These are phyloP conservation scores for Rugosomyces carneus DNA, from an alignment of 1,284 basidiomycete genomes.

Conservation along the genomic window DNA sequence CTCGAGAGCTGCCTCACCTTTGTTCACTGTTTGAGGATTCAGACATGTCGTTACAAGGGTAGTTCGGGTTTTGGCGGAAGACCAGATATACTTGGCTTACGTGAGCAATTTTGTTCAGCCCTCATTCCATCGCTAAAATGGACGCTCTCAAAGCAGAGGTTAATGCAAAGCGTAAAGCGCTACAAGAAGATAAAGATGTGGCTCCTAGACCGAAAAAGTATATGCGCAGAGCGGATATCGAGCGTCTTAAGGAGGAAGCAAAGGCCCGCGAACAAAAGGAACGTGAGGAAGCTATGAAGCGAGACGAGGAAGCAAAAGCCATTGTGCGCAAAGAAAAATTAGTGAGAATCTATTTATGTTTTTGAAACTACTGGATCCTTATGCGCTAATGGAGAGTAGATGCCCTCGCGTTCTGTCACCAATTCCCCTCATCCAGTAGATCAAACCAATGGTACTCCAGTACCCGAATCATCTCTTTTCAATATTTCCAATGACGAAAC, in stretches of 20 bases:
- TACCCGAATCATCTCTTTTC: constrained; percentile 58
- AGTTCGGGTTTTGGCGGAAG: constrained; percentile 38
- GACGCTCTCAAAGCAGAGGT: constrained; percentile 87
- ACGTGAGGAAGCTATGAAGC: constrained; percentile 31
- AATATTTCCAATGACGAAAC: constrained; percentile 94
- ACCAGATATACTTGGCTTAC: constrained; percentile 24
- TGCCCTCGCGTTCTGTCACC: constrained; percentile 33
- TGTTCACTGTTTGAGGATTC: constrained; percentile 42
- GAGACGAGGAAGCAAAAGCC: constrained; percentile 26
- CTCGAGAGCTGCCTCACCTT: constrained; percentile 35
- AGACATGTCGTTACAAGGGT: constrained; percentile 49
- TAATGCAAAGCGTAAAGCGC: constrained; percentile 76
- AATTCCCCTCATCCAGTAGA: constrained; percentile 35
- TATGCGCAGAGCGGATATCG: constrained; percentile 78
- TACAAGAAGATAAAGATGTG: constrained; percentile 31
- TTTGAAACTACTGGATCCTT: constrained; percentile 12
- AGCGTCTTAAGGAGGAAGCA: constrained; percentile 63
- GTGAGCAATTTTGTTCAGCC: constrained; percentile 22
- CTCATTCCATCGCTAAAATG: constrained; percentile 40
- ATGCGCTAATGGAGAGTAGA: constrained; percentile 44
- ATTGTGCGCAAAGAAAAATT: constrained; percentile 26
- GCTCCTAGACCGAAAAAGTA: constrained; percentile 66
- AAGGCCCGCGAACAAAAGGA: constrained; percentile 50
- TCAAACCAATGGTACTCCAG: constrained; percentile 32
- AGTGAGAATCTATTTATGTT: constrained; percentile 33